A percentile compares a stretch with the other conserved stretches of the same genome.
Evolutionary conservation across 2,329 filamentous ascomycete species (phyloP).

Genomic region (Ophidiomyces ophidiicola): DNA sequence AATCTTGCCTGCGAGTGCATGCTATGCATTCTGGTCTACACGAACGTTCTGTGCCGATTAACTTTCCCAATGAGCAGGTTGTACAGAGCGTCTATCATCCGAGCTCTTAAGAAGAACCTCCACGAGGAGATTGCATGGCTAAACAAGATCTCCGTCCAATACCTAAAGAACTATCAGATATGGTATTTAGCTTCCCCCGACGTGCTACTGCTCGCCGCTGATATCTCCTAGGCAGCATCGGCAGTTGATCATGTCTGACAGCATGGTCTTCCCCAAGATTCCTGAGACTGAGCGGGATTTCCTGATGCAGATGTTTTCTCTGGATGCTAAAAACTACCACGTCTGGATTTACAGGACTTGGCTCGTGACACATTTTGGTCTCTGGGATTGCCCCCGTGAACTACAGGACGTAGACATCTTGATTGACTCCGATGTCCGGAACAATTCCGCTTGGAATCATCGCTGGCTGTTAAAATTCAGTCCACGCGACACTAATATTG

Average conservation of each 20-base stretch:
- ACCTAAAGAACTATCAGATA: slow-evolving; percentile 98
- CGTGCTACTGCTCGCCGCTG: too few species aligned
- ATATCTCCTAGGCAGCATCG: slow-evolving; percentile 49
- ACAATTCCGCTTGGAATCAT: slow-evolving; percentile 97
- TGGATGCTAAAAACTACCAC: slow-evolving; percentile 95
- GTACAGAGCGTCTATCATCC: slow-evolving; percentile 71
- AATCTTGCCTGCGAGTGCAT: not conserved
- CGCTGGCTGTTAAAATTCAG: slow-evolving; percentile 84
- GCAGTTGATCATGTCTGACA: slow-evolving; percentile 42
- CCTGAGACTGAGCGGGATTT: slow-evolving; percentile 60
- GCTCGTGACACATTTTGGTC: slow-evolving; percentile 52
- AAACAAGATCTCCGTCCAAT: slow-evolving; percentile 64
- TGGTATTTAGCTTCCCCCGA: slow-evolving; percentile 44
- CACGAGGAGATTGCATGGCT: slow-evolving; percentile 71
- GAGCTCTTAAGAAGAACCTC: slow-evolving; percentile 53
- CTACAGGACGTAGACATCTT: slow-evolving; percentile 58
- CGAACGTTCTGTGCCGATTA: slow-evolving; percentile 12
- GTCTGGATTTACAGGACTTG: slow-evolving; percentile 91
- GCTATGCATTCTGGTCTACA: not conserved
- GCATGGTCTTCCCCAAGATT: slow-evolving; percentile 40
- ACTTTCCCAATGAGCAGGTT: slow-evolving; percentile 42
- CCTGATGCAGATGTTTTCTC: slow-evolving; percentile 63
- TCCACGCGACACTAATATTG: slow-evolving; percentile 33
- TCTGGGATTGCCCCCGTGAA: slow-evolving; percentile 49
- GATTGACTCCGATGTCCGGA: slow-evolving; percentile 70